Percentiles rank a stretch among this genome's conserved stretches.
phyloP scores from a whole-genome alignment of 495 filamentous ascomycete species.

The Daldinia loculata region DNA sequence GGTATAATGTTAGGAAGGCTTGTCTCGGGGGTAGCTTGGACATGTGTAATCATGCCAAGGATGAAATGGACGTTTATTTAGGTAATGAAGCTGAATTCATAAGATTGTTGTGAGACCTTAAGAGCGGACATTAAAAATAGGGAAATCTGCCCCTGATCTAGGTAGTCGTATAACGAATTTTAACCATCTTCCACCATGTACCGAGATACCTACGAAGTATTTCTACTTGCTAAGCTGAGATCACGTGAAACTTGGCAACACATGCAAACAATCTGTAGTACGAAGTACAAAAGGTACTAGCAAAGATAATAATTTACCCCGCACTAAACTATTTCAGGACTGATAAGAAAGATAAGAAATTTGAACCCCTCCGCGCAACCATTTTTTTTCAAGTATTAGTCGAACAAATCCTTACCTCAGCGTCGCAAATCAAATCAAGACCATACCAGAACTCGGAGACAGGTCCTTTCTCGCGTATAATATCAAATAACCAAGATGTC shows the following conservation, averaged over 20 bases:
- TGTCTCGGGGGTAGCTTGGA: neutral
- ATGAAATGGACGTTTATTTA: neutral
- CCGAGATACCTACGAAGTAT: too few species aligned
- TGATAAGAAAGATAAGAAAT: constrained; percentile 29
- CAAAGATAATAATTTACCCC: constrained; percentile 14
- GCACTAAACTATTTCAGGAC: constrained; percentile 17
- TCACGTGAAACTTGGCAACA: neutral
- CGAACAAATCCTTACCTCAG: constrained; percentile 1
- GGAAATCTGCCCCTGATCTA: neutral
- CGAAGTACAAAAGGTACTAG: too few species aligned
- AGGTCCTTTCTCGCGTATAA: neutral
- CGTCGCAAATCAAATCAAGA: neutral
- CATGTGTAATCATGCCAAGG: neutral
- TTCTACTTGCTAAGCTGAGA: neutral
- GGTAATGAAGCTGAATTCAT: neutral
- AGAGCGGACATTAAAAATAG: neutral
- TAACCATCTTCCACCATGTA: too few species aligned
- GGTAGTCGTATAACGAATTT: neutral
- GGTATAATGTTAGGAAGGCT: neutral
- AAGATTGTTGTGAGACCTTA: neutral
- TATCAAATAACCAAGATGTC: constrained; percentile 39
- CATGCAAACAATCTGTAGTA: neutral
- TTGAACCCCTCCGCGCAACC: constrained; percentile 13
- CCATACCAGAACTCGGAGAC: neutral
- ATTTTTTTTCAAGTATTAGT: constrained; percentile 14